Evolutionary conservation across 108 stramenopile genomes (phyloP).

Genomic region (Cylindrotheca closterium): DNA sequence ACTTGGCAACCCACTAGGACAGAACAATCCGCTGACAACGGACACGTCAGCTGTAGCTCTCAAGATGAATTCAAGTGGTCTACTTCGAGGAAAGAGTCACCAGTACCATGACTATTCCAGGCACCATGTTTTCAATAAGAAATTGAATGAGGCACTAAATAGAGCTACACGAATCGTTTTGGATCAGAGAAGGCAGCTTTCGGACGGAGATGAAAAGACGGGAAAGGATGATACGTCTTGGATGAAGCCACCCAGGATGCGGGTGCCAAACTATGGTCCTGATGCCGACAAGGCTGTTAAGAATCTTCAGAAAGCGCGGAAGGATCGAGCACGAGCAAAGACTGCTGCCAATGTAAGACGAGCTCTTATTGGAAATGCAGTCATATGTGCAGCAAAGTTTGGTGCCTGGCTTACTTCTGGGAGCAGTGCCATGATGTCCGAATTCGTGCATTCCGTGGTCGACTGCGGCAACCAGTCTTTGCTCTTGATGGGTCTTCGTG

Average conservation of each 20-base stretch:
- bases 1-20: no score
- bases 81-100: no score
- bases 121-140: no score
- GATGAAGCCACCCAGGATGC: slow-evolving; percentile 1
- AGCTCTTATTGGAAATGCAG: slow-evolving; percentile 88
- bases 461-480: slow-evolving; percentile 95
- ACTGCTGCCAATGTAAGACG: slow-evolving; percentile 63
- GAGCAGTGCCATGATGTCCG: slow-evolving; percentile 91
- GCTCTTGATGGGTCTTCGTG: slow-evolving; percentile 82
- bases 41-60: no score
- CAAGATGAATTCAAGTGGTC: no score
- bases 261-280: slow-evolving; percentile 33
- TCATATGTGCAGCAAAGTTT: slow-evolving; percentile 88
- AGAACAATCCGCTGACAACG: no score
- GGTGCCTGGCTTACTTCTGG: slow-evolving; percentile 87
- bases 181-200: slow-evolving; percentile 9
- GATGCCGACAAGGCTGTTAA: slow-evolving; percentile 30
- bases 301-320: slow-evolving; percentile 28
- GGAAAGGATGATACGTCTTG: background rate
- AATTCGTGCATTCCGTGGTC: slow-evolving; percentile 92
- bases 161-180: background rate
- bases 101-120: no score
- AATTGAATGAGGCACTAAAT: no score
- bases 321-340: slow-evolving; percentile 43
- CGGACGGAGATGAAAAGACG: background rate